Conservation (phyloP, 176 grass and related monocot genomes). For the bread wheat (Triticum aestivum) region DNA sequence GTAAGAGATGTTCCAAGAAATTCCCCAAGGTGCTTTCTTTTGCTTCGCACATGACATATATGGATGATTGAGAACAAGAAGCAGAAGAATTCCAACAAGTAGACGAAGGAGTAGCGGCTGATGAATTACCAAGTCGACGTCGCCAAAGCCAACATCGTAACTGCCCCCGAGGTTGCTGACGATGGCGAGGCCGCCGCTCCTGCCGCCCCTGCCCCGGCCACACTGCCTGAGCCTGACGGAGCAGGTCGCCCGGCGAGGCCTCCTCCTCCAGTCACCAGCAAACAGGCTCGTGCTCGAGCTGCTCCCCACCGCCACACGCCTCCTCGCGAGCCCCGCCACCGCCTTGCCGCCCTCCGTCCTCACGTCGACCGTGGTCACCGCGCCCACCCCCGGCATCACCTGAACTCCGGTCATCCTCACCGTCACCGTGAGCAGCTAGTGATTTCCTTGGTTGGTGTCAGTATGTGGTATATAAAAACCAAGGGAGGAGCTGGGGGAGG, state of each 20-base stretch:
- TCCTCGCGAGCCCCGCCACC: not conserved
- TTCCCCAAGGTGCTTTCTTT: not conserved
- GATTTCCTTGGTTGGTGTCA: not conserved
- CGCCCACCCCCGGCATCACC: constrained; percentile 37
- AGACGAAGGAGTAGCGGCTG: not conserved
- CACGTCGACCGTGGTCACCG: constrained; percentile 20
- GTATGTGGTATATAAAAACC: not conserved
- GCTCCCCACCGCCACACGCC: not conserved
- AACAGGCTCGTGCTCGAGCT: not conserved
- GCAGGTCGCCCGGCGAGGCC: constrained; percentile 37
- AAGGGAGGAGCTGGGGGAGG: not conserved
- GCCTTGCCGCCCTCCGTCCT: constrained; percentile 4
- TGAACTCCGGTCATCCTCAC: constrained; percentile 33
- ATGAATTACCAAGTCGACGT: constrained; percentile 45
- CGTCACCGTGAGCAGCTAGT: not conserved
- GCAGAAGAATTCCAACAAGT: not conserved
- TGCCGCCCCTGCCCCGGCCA: not conserved
- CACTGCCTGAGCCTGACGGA: constrained; percentile 21
- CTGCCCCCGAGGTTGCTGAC: constrained; percentile 57
- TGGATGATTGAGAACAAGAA: too few relatives aligned
- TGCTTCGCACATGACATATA: too few relatives aligned
- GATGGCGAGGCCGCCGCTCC: constrained; percentile 26
- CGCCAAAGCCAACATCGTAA: constrained; percentile 70
- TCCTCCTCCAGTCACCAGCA: constrained; percentile 32
- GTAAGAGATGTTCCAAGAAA: not conserved